Evolutionary conservation across 2,329 filamentous ascomycete genomes (phyloP), one percentile per base, ranked within the genome.

Genomic region (Xylaria arbuscula): DNA sequence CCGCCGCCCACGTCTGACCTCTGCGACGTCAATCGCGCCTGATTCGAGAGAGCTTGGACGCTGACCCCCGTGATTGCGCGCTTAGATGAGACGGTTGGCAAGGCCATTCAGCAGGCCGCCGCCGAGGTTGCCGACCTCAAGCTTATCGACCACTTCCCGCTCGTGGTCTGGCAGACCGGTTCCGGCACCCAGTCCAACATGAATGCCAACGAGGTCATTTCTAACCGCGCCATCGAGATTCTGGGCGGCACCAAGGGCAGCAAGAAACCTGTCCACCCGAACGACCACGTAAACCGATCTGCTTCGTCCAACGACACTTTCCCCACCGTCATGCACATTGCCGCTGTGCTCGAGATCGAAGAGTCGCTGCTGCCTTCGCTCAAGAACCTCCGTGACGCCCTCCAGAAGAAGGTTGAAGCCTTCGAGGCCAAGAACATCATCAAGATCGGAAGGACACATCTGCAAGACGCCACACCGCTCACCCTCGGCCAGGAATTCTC

Each of bases 131-230:
- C 95, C 66, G 91, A 93, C 72, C 90, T 96, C 79, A 97, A 98
- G 88, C 91, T 98, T 76, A 82, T 97, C 78, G 94, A 98, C 82
- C 95, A 98, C 87, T 98, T 99, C 85, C 96, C 96, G 73, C 92
- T 98, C 70, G 95, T 98, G 66, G 95, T 99, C 79, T 99, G 96
- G 96, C 96, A 99, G 87, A 99, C 96, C 63, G 96, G 96, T 72
- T 98, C 96, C 59, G 96, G 96, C 80, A 98, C 96, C 36, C 96
- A 98, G 87, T 98, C 94, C 82, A 98, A 97, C 89, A 98, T 98
- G 96, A 99, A 99, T 85, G 94, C 95, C 80, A 99, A 99, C 86
- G 96, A 99, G 83, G 96, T 99, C 83, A 98, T 99, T 83, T 98
- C 95, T 73, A 99, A 98, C 89, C 93, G 96, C 74, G 96, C 96